Evolutionary conservation across 192 early-diverging fungal species (phyloP).

Genomic region (Funneliformis mosseae): DNA sequence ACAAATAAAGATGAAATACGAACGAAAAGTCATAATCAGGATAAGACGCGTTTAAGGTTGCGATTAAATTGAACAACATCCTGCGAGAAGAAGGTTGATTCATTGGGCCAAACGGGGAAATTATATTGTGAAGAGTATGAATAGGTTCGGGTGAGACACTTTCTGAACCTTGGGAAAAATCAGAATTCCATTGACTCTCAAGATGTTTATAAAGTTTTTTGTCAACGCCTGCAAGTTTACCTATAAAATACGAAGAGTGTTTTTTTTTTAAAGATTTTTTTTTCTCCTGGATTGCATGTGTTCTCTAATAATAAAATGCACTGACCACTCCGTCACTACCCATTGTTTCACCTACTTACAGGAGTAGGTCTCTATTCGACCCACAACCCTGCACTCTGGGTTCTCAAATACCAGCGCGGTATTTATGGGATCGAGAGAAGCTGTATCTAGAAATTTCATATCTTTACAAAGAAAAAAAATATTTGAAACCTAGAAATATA

Average conservation of each 20-base stretch:
- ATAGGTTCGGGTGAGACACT: conserved; percentile 69
- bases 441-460: conserved; percentile 91
- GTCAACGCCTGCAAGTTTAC: conserved; percentile 91
- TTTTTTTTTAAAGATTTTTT: too few species aligned
- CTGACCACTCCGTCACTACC: conserved; percentile 2
- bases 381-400: conserved; percentile 80
- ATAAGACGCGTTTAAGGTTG: conserved; percentile 93
- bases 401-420: conserved; percentile 82
- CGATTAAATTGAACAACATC: conserved; percentile 92
- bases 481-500: neutral
- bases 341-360: conserved; percentile 65
- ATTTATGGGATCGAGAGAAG: conserved; percentile 84
- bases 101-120: conserved; percentile 89
- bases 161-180: conserved; percentile 57
- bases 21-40: conserved; percentile 98
- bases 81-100: conserved; percentile 81
- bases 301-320: neutral
- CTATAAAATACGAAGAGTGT: conserved; percentile 44
- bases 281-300: too few species aligned
- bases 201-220: conserved; percentile 89
- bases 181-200: conserved; percentile 78
- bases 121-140: conserved; percentile 64
- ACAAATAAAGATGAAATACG: conserved; percentile 17
- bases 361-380: conserved; percentile 90
- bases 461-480: neutral